phyloP scores from a whole-genome alignment of 1,139 yeast genomes.

The Scheffersomyces cryptocercus region DNA sequence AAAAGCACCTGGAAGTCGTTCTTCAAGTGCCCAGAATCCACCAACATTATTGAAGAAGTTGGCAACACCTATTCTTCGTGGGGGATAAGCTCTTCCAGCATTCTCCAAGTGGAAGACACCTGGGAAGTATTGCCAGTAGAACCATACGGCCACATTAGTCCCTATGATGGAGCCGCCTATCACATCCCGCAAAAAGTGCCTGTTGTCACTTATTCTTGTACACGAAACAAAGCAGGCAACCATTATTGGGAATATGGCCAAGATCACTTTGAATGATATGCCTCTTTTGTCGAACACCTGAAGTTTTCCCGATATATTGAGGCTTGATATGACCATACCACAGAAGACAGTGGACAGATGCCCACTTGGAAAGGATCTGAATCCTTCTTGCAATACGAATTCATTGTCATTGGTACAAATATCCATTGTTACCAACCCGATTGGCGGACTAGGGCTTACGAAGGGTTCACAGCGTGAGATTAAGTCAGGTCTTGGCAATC shows the following conservation, averaged over 20 bases:
- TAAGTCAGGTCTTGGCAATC: constrained; percentile 51
- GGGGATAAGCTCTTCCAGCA: constrained; percentile 46
- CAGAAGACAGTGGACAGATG: constrained; percentile 52
- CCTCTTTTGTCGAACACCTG: constrained; percentile 41
- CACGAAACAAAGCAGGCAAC: constrained; percentile 40
- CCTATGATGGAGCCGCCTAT: constrained; percentile 46
- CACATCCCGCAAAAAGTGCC: constrained; percentile 48
- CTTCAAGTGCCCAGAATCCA: constrained; percentile 36
- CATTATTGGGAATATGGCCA: constrained; percentile 36
- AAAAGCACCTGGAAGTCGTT: constrained; percentile 20
- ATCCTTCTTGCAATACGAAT: constrained; percentile 43
- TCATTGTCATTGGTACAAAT: constrained; percentile 33
- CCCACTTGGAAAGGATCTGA: constrained; percentile 54
- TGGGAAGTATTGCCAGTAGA: constrained; percentile 46
- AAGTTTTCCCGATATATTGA: constrained; percentile 38
- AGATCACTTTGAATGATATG: constrained; percentile 33
- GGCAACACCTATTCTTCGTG: constrained; percentile 40
- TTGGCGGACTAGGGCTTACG: constrained; percentile 11
- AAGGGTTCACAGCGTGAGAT: constrained; percentile 43
- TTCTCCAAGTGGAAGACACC: constrained; percentile 29
- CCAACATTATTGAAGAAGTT: constrained; percentile 25
- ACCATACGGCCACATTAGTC: constrained; percentile 26
- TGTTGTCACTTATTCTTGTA: constrained; percentile 49
- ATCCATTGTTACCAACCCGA: constrained; percentile 30
- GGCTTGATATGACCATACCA: constrained; percentile 38